Base-by-base conservation (phyloP, 805 yeast species). In the Saccharomycopsis microspora region DNA sequence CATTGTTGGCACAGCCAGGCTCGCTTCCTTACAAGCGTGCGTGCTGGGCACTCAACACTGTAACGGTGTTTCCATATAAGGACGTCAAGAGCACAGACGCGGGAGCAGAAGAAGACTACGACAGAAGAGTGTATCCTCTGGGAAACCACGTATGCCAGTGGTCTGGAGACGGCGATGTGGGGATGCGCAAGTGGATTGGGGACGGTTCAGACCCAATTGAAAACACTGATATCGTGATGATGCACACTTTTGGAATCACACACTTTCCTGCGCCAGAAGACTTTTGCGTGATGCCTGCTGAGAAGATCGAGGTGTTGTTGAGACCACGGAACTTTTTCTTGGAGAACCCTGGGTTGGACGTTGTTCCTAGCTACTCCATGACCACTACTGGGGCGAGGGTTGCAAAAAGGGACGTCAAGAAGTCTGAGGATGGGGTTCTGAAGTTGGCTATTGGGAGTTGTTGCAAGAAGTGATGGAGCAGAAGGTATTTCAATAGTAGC, bases 261-360 rank as follows among this genome's bases (percentile, higher is more conserved):
- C 94, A 84, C 63, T 80, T 83, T 76, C 94, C 94, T 51, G 81
- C 89, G 9, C 90, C 93, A 51, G 93, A 84, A 68, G 94, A 84
- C 64, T 84, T 83, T 81, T 93, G 93, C 49, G 75, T 84, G 54
- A 84, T 84, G 93, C 93, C 93, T 43, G 82, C 87, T 44, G 94
- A 84, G 67, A 83, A 86, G 58, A 80, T 84, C 58, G 76, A 82
- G 51, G 69, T 84, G 56, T 68, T 80, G 67, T 69, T 84, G 61
- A 76, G 89, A 64, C 93, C 93, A 57, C 73, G 90, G 62, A 78
- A 84, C 65, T 79, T 84, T 69, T 84, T 84, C 72, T 66, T 71
- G 42, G 85, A 80, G 62, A 84, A 83, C 64, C 93, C 94, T 33
- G 82, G 76, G 45, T 70, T 84, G 56, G 93, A 84, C 58, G 75